Evolutionary conservation across 2,329 filamentous ascomycete genomes (phyloP).

Genomic region (Seiridium cupressi): DNA sequence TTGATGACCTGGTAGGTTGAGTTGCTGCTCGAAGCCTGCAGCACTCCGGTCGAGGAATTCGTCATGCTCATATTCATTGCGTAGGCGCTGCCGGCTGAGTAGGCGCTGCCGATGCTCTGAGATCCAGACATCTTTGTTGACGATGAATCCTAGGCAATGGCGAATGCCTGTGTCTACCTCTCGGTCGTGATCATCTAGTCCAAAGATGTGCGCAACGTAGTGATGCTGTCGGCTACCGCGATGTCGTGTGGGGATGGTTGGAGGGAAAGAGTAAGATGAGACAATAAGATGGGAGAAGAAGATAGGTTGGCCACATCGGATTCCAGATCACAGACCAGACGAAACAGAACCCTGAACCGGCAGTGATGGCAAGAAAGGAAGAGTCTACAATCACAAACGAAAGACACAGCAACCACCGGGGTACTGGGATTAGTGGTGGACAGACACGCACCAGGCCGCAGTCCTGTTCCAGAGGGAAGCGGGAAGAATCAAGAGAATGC

Average conservation of each 20-base stretch:
- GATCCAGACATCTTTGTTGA: constrained; percentile 22
- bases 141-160: constrained; percentile 24
- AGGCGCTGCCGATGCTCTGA: constrained; percentile 18
- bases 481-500: constrained; percentile 20
- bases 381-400: constrained; percentile 30
- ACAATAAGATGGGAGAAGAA: constrained; percentile 9
- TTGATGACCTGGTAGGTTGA: constrained; percentile 46
- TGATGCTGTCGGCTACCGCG: constrained; percentile 15
- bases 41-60: constrained; percentile 19
- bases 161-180: constrained; percentile 22
- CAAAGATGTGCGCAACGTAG: constrained; percentile 26
- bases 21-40: constrained; percentile 32
- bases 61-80: constrained; percentile 23
- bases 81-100: constrained; percentile 19
- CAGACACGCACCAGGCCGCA: constrained; percentile 28
- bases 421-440: constrained; percentile 24
- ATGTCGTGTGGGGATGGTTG: constrained; percentile 15
- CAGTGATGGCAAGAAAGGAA: constrained; percentile 27
- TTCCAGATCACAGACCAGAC: constrained; percentile 39
- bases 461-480: constrained; percentile 28
- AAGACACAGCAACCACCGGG: constrained; percentile 21
- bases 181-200: constrained; percentile 41
- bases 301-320: constrained; percentile 21
- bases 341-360: constrained; percentile 42
- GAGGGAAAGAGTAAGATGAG: constrained; percentile 9